Conservation (phyloP, 805 yeast species). For the Wickerhamomyces rabaulensis region DNA sequence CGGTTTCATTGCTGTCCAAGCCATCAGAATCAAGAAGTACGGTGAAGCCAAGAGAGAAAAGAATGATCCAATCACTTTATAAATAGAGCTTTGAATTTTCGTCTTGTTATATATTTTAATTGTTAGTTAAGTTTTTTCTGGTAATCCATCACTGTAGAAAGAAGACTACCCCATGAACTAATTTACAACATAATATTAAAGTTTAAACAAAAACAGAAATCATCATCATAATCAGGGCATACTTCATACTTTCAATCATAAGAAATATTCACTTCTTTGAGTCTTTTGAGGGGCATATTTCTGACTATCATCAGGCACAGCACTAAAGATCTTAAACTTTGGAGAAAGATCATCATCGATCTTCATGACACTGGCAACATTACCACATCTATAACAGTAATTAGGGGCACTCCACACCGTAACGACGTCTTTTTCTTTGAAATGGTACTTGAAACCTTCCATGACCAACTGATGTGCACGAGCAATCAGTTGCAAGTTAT, state of each 20-base stretch:
- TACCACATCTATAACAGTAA: constrained; percentile 96
- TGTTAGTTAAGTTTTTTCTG: neutral
- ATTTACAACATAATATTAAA: neutral
- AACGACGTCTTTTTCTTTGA: constrained; percentile 92
- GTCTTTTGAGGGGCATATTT: constrained; percentile 28
- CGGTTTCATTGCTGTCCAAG: constrained; percentile 97
- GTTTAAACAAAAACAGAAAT: constrained; percentile 2
- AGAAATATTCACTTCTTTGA: constrained; percentile 30
- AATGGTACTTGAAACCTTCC: constrained; percentile 97
- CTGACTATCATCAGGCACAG: constrained; percentile 77
- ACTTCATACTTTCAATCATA: constrained; percentile 6
- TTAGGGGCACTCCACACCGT: constrained; percentile 99
- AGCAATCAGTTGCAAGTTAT: constrained; percentile 82
- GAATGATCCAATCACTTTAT: constrained; percentile 42
- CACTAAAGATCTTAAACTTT: constrained; percentile 88
- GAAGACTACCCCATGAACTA: too few species aligned
- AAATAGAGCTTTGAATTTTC: constrained; percentile 1
- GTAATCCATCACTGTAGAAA: neutral
- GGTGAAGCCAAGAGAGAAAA: constrained; percentile 91
- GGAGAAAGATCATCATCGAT: constrained; percentile 84
- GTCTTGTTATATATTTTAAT: too few species aligned
- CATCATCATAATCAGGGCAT: constrained; percentile 6
- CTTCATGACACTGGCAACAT: constrained; percentile 97
- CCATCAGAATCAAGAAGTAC: constrained; percentile 96
- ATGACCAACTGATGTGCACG: constrained; percentile 97